Conservation (phyloP, 306 rosid genomes). For the Cercis canadensis region DNA sequence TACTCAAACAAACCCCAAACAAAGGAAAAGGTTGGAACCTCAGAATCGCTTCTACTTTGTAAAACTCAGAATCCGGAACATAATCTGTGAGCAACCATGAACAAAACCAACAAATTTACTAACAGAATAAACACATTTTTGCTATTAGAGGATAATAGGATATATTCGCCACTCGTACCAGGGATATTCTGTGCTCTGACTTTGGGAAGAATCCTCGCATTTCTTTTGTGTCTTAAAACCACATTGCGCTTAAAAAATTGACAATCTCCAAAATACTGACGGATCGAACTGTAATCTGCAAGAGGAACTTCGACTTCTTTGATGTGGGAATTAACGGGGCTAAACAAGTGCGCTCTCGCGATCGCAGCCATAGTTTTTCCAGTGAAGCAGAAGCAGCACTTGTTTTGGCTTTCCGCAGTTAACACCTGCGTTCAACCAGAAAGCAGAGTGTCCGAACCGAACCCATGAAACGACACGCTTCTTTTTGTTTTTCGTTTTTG, state of each 20-base stretch:
- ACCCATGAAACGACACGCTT: too few species aligned
- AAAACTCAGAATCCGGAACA: slow-evolving; percentile 74
- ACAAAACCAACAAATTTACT: slow-evolving; percentile 13
- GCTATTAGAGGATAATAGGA: neutral
- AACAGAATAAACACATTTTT: neutral
- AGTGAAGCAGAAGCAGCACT: neutral
- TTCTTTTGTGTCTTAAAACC: slow-evolving; percentile 46
- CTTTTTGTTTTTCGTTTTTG: too few species aligned
- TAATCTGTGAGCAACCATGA: slow-evolving; percentile 44
- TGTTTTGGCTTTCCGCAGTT: neutral
- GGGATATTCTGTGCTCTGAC: slow-evolving; percentile 62
- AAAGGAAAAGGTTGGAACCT: slow-evolving; percentile 48
- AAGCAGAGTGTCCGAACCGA: neutral
- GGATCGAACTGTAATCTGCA: slow-evolving; percentile 29
- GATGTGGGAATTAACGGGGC: slow-evolving; percentile 36
- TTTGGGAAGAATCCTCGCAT: slow-evolving; percentile 51
- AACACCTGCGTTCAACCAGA: neutral
- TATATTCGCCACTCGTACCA: slow-evolving; percentile 41
- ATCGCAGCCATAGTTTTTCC: slow-evolving; percentile 52
- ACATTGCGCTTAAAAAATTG: slow-evolving; percentile 43
- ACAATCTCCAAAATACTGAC: slow-evolving; percentile 28
- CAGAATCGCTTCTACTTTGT: slow-evolving; percentile 92
- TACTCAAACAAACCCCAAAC: neutral
- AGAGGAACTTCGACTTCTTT: slow-evolving; percentile 38
- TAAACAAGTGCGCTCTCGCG: slow-evolving; percentile 30